Evolutionary conservation across 495 filamentous ascomycete genomes (phyloP), one percentile per base, ranked within the genome.

Genomic region (Annulohypoxylon bovei): DNA sequence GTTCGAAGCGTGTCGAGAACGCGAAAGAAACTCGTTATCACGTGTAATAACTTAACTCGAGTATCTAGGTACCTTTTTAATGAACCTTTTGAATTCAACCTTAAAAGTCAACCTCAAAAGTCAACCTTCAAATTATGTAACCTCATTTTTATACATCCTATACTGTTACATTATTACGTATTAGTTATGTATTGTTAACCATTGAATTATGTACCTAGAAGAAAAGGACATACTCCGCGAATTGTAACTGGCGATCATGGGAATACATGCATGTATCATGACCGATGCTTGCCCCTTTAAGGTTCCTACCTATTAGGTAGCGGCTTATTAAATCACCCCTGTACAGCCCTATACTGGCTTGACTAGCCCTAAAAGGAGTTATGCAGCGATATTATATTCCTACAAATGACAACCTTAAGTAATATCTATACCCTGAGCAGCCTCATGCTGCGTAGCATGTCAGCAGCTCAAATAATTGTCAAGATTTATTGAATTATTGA

Each of bases 11-110:
- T 46, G 50, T 40, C 12, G 8, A 28, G 63, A 44, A 69, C 70
- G 54, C 70, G 70, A 69, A 65, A 65, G 54, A 46, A 56, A 28
- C 65, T 64, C 70, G 70, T 27, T 25, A 33, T 73, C 70, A 73
- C 70, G 70, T 73, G 70, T 12, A 37, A 55, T 39, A 7, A 20
- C 35, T 33, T 6, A 20, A 23, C 3, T 14, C 1, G 14, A 23
- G 20, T 50, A 23, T 11, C 46, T 28, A 16, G 23, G 46, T 50
- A 28, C 23, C 1, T 27, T 2, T 35, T n/a, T n/a, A n/a, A n/a
- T n/a, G n/a, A n/a, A n/a, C n/a, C n/a, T n/a, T n/a, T n/a, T n/a
- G n/a, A n/a, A n/a, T n/a, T n/a, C n/a, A n/a, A n/a, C n/a, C n/a
- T n/a, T n/a, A n/a, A n/a, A n/a, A n/a, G n/a, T n/a, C n/a, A 32